Base-by-base conservation (phyloP, 2,329 filamentous ascomycete species). In the Raffaelea arxii region DNA sequence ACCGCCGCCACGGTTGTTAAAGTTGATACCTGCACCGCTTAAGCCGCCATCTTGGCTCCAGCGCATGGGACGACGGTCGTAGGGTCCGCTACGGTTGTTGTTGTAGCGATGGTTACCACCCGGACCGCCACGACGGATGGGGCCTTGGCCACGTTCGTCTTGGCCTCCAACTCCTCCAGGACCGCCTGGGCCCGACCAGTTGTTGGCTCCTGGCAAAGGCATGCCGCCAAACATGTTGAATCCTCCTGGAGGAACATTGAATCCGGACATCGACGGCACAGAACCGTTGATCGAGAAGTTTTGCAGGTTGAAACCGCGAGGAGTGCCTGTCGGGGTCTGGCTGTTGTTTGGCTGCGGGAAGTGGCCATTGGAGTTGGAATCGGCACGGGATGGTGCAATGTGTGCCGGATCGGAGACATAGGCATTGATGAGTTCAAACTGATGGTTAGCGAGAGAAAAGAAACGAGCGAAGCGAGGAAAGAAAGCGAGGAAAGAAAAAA, bases 401-500 rank as follows among this genome's bases (percentile, higher is more conserved):
- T 95, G 91, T 11, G 91, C 82, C 36, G 92, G 92, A 59, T 98
- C 92, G 39, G 95, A 74, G 25, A 96, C 89, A 59, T 98, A 98
- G 25, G 84, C 81, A 61, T 98, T 98, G 59, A 98, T 86, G 16
- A 97, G 80, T 48, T 85, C 77, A 56, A 95, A 82, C 88, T 94
- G 58, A 21, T 25, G 47, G 22, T 18, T 10, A n/a, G n/a, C n/a
- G n/a, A n/a, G n/a, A n/a, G n/a, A n/a, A 23, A 14, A 14, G 19
- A 44, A 11, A 10, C 55, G 49, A 43, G 44, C 32, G 41, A 16
- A 22, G 19, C 21, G 4, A 25, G n/a, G 37, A 32, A 40, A 24
- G 35, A n/a, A 16, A 18, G 25, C 12, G 25, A 19, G 19, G 25
- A 9, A 25, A 40, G 22, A 19, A 35, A 41, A 16, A 25, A 23